Conservation (phyloP, 805 yeast species). For the Candida adriatica region DNA sequence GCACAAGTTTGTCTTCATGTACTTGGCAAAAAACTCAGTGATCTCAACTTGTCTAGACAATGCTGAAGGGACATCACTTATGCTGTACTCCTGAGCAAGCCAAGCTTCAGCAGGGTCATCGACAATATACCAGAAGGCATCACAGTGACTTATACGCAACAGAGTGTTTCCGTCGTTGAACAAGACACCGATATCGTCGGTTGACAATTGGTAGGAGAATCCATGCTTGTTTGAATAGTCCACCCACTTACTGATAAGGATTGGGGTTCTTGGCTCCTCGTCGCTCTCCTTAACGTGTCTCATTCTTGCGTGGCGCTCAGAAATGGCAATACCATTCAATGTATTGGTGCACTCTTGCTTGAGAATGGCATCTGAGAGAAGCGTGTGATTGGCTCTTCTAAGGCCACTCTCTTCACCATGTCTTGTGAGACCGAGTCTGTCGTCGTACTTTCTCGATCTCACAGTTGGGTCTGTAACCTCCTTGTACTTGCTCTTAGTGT, state of each 20-base stretch:
- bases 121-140: slow-evolving; percentile 58
- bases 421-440: slow-evolving; percentile 28
- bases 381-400: slow-evolving; percentile 13
- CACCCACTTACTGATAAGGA: slow-evolving; percentile 90
- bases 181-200: slow-evolving; percentile 84
- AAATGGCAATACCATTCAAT: slow-evolving; percentile 36
- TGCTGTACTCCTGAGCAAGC: slow-evolving; percentile 42
- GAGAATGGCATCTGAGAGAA: slow-evolving; percentile 24
- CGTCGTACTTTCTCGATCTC: slow-evolving; percentile 23
- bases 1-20: slow-evolving; percentile 86
- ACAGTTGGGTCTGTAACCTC: slow-evolving; percentile 34
- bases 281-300: slow-evolving; percentile 15
- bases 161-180: slow-evolving; percentile 83
- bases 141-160: slow-evolving; percentile 58
- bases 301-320: slow-evolving; percentile 39
- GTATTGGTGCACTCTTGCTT: slow-evolving; percentile 41
- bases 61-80: slow-evolving; percentile 36
- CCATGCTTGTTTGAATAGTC: slow-evolving; percentile 96
- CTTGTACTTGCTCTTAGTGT: slow-evolving; percentile 80
- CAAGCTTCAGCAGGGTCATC: slow-evolving; percentile 45
- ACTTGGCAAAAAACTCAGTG: slow-evolving; percentile 80
- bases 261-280: slow-evolving; percentile 39
- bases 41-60: slow-evolving; percentile 72
- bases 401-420: slow-evolving; percentile 33
- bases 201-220: slow-evolving; percentile 84